Percentiles rank a stretch among this genome's conserved stretches.
Conservation (phyloP, 2,329 filamentous ascomycete species). For the Monilinia fructicola region DNA sequence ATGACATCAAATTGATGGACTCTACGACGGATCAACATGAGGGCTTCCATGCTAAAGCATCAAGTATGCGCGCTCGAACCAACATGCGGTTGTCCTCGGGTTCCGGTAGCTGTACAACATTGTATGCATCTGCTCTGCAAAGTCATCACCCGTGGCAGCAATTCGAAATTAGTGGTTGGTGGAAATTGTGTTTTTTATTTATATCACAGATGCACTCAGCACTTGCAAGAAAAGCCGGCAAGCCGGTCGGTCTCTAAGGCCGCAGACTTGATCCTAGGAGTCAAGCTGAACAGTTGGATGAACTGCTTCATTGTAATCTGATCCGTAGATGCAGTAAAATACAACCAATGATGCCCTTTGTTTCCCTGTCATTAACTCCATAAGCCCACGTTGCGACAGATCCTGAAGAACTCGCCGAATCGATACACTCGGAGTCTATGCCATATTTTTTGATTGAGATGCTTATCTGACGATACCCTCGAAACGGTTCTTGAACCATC, state of each 20-base stretch:
- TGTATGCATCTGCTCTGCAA: background rate
- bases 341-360: conserved; percentile 35
- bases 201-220: conserved; percentile 22
- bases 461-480: conserved; percentile 92
- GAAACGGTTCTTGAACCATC: conserved; percentile 73
- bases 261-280: conserved; percentile 57
- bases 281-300: conserved; percentile 50
- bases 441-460: conserved; percentile 22
- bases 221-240: conserved; percentile 56
- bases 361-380: conserved; percentile 35
- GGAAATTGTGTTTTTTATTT: conserved; percentile 11
- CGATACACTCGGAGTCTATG: conserved; percentile 20
- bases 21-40: background rate
- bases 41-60: background rate
- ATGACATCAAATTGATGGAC: background rate
- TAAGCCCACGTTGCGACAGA: conserved; percentile 32
- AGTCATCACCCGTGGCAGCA: conserved; percentile 1
- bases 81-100: too few species aligned
- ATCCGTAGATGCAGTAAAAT: conserved; percentile 39
- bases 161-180: background rate
- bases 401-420: conserved; percentile 18
- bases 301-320: conserved; percentile 46
- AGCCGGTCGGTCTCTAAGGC: conserved; percentile 74
- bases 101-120: background rate
- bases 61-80: background rate